Evolutionary conservation across 257 asterid genomes (phyloP).

Genomic region (Linaria vulgaris): DNA sequence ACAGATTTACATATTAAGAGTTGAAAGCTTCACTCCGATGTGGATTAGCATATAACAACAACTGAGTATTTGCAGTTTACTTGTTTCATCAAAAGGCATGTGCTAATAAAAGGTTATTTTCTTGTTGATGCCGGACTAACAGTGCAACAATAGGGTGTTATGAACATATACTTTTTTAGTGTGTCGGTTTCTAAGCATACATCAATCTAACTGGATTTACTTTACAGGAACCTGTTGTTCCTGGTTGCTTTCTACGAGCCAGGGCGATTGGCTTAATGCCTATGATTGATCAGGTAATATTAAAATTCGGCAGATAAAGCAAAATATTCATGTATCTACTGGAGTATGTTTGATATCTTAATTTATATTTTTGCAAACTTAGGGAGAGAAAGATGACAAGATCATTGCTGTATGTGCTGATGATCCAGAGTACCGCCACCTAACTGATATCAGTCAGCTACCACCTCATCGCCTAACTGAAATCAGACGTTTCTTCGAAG

Average conservation of each 20-base stretch:
- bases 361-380: not conserved
- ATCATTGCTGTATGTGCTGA: constrained; percentile 69
- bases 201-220: not conserved
- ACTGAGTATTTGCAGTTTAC: too few relatives aligned
- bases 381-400: constrained; percentile 70
- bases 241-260: constrained; percentile 67
- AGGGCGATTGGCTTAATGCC: constrained; percentile 70
- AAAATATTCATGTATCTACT: not conserved
- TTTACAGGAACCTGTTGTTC: constrained; percentile 54
- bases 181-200: not conserved
- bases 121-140: too few relatives aligned
- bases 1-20: too few relatives aligned
- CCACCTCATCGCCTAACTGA: constrained; percentile 65
- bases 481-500: constrained; percentile 64
- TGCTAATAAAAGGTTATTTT: too few relatives aligned
- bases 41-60: too few relatives aligned
- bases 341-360: not conserved
- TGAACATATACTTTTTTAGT: too few relatives aligned
- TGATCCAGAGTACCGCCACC: constrained; percentile 66
- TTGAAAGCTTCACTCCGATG: too few relatives aligned
- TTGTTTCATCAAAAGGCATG: too few relatives aligned
- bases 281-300: constrained; percentile 61
- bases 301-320: not conserved
- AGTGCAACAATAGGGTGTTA: too few relatives aligned
- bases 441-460: constrained; percentile 52